Conservation (phyloP, 805 yeast species). For the Wickerhamiella azymoides region DNA sequence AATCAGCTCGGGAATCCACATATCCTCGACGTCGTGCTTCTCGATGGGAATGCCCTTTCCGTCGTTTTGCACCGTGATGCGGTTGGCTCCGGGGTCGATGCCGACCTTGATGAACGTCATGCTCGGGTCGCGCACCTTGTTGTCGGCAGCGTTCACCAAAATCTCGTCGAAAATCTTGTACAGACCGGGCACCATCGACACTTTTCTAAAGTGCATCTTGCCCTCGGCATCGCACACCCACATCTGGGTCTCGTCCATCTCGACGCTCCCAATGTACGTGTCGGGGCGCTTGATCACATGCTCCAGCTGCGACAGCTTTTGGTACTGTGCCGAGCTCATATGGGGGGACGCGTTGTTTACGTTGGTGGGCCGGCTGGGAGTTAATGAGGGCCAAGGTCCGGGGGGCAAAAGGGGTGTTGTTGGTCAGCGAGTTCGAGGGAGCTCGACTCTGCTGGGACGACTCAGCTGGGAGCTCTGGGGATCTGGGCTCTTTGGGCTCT, state of each 20-base stretch:
- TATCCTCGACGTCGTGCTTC: conserved; percentile 76
- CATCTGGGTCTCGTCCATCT: conserved; percentile 59
- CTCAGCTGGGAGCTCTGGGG: too few species aligned
- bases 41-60: conserved; percentile 94
- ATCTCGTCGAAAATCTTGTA: conserved; percentile 96
- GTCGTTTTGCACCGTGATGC: conserved; percentile 74
- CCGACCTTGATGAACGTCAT: conserved; percentile 81
- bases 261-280: conserved; percentile 93
- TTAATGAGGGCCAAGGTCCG: neutral
- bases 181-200: conserved; percentile 84
- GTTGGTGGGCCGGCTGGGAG: neutral
- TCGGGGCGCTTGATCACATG: conserved; percentile 96
- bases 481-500: too few species aligned
- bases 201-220: conserved; percentile 40
- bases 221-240: conserved; percentile 71
- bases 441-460: neutral
- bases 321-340: conserved; percentile 48
- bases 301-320: conserved; percentile 85
- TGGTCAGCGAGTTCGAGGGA: neutral
- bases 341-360: neutral
- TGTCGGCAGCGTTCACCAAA: conserved; percentile 95
- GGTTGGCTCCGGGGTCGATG: conserved; percentile 60
- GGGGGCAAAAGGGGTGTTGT: neutral
- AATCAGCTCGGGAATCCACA: conserved; percentile 90
- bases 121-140: conserved; percentile 82